Evolutionary conservation across 2,329 filamentous ascomycete species (phyloP).

Genomic region (Huntiella abstrusa): DNA sequence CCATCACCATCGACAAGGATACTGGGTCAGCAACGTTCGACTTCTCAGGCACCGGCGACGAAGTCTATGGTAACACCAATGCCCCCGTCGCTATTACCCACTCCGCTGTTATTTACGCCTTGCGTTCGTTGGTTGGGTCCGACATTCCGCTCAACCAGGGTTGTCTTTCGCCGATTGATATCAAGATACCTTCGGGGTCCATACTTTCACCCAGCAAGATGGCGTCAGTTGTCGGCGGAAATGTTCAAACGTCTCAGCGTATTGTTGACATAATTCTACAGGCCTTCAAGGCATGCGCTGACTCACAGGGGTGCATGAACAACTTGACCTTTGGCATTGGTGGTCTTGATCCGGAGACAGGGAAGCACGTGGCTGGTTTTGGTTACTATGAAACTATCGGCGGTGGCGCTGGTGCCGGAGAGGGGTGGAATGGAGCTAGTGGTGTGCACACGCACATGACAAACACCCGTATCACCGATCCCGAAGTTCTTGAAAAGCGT

Average conservation of each 20-base stretch:
- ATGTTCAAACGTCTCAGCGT: constrained; percentile 36
- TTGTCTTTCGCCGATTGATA: constrained; percentile 55
- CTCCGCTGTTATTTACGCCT: constrained; percentile 73
- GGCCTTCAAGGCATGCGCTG: constrained; percentile 62
- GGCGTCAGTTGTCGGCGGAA: constrained; percentile 67
- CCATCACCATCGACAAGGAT: constrained; percentile 53
- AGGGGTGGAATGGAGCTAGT: constrained; percentile 26
- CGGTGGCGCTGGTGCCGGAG: constrained; percentile 50
- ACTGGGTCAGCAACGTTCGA: constrained; percentile 67
- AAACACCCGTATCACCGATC: constrained; percentile 54
- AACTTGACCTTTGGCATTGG: constrained; percentile 69
- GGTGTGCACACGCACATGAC: constrained; percentile 41
- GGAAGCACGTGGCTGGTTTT: constrained; percentile 22
- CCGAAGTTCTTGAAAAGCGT: constrained; percentile 25
- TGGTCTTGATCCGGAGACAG: constrained; percentile 21
- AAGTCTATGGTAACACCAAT: constrained; percentile 67
- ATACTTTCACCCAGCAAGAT: constrained; percentile 59
- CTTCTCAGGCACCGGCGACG: constrained; percentile 59
- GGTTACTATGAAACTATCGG: constrained; percentile 43
- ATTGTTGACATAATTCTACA: constrained; percentile 33
- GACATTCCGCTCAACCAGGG: constrained; percentile 76
- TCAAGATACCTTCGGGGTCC: constrained; percentile 52
- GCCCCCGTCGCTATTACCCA: constrained; percentile 68
- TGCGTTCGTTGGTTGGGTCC: constrained; percentile 59
- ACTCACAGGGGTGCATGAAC: constrained; percentile 64